Evolutionary conservation across 2,329 filamentous ascomycete species (phyloP), one percentile per base, ranked within the genome.

Genomic region (Didymella sp.): DNA sequence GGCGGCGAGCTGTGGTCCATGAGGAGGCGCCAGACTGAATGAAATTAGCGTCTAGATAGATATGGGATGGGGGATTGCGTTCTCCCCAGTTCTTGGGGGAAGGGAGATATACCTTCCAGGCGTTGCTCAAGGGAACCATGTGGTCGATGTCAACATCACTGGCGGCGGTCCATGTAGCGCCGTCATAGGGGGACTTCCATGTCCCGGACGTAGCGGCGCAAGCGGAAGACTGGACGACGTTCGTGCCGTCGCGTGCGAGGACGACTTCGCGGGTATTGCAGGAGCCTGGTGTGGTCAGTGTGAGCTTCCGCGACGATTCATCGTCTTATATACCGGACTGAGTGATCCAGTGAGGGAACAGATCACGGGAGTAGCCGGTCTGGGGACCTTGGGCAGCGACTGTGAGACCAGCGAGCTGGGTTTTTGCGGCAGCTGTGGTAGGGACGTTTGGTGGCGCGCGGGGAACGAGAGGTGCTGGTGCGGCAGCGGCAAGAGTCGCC

Each of bases 121-220:
- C 90, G 69, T 93, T 91, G 71, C 88, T 88, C 59, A 96, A 74
- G 0, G 91, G 90, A 2, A 96, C 89, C 77, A 95, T 82, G 73
- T 95, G 91, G 73, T 95, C 91, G 58, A 95, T 94, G 65, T 94
- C 90, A 1, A 95, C 74, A 65, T 93, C 89, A 17, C 81, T 84
- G 1, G 89, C 84, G 0, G 80, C 78, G 0, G 85, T 88, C 88
- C 89, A 92, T 1, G 81, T 86, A 0, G 79, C 87, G 15, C 89
- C 90, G 68, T 94, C 91, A 72, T 90, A 95, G 0, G 89, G 88
- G 31, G 85, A 88, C 37, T 73, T 76, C 91, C 91, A 95, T 0
- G 79, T 81, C 4, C 91, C 91, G 3, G 84, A 85, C 0, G 82
- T 87, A 0, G 89, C 76, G 1, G 82, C 77, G 75, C 91, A 96